Evolutionary conservation across 2,329 filamentous ascomycete species (phyloP), one percentile per base, ranked within the genome.

Genomic region (Sphaerulina vaccinii): DNA sequence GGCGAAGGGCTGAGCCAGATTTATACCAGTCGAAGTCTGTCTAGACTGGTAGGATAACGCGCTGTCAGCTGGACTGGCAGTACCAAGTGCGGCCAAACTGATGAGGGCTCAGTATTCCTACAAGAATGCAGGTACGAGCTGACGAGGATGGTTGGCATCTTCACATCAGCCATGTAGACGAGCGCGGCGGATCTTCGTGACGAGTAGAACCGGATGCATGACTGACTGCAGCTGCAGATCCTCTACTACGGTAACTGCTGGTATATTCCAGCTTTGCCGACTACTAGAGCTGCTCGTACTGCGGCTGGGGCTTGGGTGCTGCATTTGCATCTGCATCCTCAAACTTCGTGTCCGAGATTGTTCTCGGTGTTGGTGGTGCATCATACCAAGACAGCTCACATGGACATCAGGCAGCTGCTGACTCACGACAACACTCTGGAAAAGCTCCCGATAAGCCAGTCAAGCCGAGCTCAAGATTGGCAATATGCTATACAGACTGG

Each of bases 351-450:
- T n/a, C n/a, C n/a, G n/a, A n/a, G n/a, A n/a, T n/a, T n/a, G n/a
- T n/a, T n/a, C n/a, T n/a, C n/a, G n/a, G n/a, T n/a, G n/a, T n/a
- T n/a, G n/a, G n/a, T n/a, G n/a, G n/a, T n/a, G n/a, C n/a, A n/a
- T n/a, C n/a, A n/a, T n/a, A n/a, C n/a, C n/a, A n/a, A 37, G 22
- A 10, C 8, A 22, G 44, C 44, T 22, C 44, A 33, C 33, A 47
- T 47, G 44, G 44, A 47, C 33, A 47, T 47, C 35, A 37, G 44
- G n/a, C 44, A 15, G 33, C 44, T 47, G 44, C n/a, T 39, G 7
- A 22, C 37, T 22, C 16, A 37, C 11, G 35, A 22, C 44, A 35
- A 32, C 10, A 15, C n/a, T 21, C 13, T 23, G n/a, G 19, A 27
- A 38, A n/a, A 27, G 19, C 10, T 24, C 11, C 5, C 21, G 18